Percentiles rank a stretch among this genome's conserved stretches.
Evolutionary conservation across 345 rosid species (phyloP).

Genomic region (Cochlearia excelsa): DNA sequence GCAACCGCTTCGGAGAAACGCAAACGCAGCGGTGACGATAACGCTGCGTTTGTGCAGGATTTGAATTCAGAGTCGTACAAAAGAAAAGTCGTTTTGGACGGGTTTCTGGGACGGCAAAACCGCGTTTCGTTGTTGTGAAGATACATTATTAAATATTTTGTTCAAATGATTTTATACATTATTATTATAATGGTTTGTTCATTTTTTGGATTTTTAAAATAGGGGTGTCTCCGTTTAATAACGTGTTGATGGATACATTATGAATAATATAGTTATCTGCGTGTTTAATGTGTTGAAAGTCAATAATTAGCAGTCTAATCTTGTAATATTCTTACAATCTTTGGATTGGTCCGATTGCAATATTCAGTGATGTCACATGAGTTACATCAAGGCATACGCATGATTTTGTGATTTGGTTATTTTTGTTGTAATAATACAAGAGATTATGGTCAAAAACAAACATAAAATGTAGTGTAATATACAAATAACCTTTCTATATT

Average conservation of each 20-base stretch:
- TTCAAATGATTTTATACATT: background rate
- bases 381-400: too few relatives aligned
- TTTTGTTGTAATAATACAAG: too few relatives aligned
- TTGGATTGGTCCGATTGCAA: background rate
- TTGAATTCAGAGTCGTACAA: constrained; percentile 50
- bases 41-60: constrained; percentile 23
- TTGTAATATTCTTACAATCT: background rate
- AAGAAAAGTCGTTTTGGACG: constrained; percentile 67
- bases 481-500: too few relatives aligned
- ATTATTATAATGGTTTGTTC: constrained; percentile 21
- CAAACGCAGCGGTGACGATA: constrained; percentile 21
- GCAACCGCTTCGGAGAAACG: constrained; percentile 19
- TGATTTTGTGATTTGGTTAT: too few relatives aligned
- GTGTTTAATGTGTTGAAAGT: background rate
- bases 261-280: background rate
- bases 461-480: too few relatives aligned
- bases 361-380: constrained; percentile 31
- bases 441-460: too few relatives aligned
- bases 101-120: constrained; percentile 60
- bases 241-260: constrained; percentile 25
- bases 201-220: background rate
- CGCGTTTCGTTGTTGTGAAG: constrained; percentile 27
- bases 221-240: constrained; percentile 19
- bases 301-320: constrained; percentile 9
- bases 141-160: background rate